Evolutionary conservation across 2,329 filamentous ascomycete species (phyloP).

Genomic region (Cordyceps militaris): DNA sequence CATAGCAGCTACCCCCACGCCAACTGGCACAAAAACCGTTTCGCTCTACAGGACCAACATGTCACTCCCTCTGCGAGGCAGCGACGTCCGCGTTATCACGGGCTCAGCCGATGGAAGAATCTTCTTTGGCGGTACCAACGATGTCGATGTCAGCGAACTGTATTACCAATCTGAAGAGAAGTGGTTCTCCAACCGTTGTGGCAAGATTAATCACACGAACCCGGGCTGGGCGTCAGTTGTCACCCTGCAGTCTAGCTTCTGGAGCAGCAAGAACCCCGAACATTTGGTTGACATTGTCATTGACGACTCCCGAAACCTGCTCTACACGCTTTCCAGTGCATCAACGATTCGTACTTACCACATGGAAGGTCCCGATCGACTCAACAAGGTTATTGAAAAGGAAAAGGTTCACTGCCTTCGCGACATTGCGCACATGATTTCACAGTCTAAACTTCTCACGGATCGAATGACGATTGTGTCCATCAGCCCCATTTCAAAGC

Average conservation of each 20-base stretch:
- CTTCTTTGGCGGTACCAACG: slow-evolving; percentile 76
- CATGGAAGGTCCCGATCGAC: slow-evolving; percentile 59
- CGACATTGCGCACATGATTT: slow-evolving; percentile 82
- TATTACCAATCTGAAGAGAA: slow-evolving; percentile 96
- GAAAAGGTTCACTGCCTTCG: slow-evolving; percentile 53
- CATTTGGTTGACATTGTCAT: slow-evolving; percentile 72
- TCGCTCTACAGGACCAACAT: slow-evolving; percentile 85
- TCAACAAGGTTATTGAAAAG: slow-evolving; percentile 60
- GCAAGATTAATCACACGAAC: slow-evolving; percentile 82
- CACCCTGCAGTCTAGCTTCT: slow-evolving; percentile 41
- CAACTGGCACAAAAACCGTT: slow-evolving; percentile 64
- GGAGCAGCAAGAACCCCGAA: slow-evolving; percentile 49
- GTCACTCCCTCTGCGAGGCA: slow-evolving; percentile 66
- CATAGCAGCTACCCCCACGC: slow-evolving; percentile 59
- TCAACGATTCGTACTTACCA: slow-evolving; percentile 91
- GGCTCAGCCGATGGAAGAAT: slow-evolving; percentile 82
- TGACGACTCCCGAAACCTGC: slow-evolving; percentile 78
- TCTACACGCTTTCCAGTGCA: slow-evolving; percentile 83
- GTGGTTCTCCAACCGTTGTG: slow-evolving; percentile 87
- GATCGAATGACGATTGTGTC: slow-evolving; percentile 69
- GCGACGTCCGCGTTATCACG: slow-evolving; percentile 70
- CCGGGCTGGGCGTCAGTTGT: slow-evolving; percentile 63
- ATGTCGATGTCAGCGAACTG: slow-evolving; percentile 87
- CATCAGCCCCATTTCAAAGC: slow-evolving; percentile 74
- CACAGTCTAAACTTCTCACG: slow-evolving; percentile 62